Evolutionary conservation across 108 stramenopile species (phyloP).

Genomic region (Nitzschia sp.): DNA sequence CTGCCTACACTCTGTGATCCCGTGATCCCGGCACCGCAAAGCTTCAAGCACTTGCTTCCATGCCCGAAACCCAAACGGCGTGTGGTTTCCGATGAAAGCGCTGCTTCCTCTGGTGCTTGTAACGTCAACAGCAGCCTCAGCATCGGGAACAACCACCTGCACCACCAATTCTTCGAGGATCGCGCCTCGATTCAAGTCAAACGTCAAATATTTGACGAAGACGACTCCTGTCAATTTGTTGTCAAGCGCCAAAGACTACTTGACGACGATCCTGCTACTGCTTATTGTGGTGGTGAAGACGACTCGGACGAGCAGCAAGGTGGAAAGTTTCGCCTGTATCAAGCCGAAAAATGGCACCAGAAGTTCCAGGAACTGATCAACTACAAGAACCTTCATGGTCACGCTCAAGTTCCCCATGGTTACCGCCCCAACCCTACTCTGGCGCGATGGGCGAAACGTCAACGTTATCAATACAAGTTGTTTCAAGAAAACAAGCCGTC

Average conservation of each 20-base stretch:
- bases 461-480: constrained; percentile 27
- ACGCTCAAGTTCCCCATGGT: constrained; percentile 29
- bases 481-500: constrained; percentile 22
- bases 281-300: neutral
- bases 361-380: constrained; percentile 16
- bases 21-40: neutral
- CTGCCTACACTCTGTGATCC: neutral
- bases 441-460: constrained; percentile 29
- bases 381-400: constrained; percentile 16
- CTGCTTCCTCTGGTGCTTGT: no score
- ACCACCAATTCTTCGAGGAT: no score
- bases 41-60: constrained; percentile 2
- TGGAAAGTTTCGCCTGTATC: constrained; percentile 8
- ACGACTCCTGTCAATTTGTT: neutral
- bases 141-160: no score
- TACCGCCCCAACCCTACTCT: constrained; percentile 16
- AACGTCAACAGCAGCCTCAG: no score
- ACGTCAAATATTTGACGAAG: neutral
- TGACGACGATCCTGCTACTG: no score
- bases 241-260: neutral
- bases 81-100: neutral
- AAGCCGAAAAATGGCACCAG: constrained; percentile 21
- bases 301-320: neutral
- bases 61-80: neutral
- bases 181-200: neutral